Conservation (phyloP, 192 early-diverging fungal species). For the Helicostylum pulchrum region DNA sequence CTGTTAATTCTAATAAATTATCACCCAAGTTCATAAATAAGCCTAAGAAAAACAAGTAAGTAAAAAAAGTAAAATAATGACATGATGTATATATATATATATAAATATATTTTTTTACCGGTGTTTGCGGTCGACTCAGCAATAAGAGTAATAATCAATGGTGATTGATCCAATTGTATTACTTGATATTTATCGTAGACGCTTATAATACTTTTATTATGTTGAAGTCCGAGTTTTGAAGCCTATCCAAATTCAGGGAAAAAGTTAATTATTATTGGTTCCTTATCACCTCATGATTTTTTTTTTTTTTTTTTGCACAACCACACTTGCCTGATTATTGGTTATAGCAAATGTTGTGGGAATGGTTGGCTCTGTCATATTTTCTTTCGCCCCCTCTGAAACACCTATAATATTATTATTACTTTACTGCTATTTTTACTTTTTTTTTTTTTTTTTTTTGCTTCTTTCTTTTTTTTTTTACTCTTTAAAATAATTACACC, state of each 20-base stretch:
- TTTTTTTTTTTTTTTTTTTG: constrained; percentile 4
- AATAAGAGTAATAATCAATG: constrained; percentile 59
- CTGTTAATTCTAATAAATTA: constrained; percentile 45
- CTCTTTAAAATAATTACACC: constrained; percentile 59
- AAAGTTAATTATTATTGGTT: constrained; percentile 8
- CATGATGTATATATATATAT: background rate
- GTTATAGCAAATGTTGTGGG: constrained; percentile 59
- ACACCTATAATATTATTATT: constrained; percentile 10
- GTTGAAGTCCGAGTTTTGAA: constrained; percentile 60
- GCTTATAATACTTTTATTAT: constrained; percentile 57
- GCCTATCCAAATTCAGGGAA: constrained; percentile 34
- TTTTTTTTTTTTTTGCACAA: background rate
- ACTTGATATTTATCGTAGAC: constrained; percentile 56
- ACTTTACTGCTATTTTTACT: background rate
- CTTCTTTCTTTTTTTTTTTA: constrained; percentile 14
- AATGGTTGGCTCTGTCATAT: constrained; percentile 49
- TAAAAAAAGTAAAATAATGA: background rate
- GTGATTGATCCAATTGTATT: constrained; percentile 58
- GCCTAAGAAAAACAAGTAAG: constrained; percentile 27
- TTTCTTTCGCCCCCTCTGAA: constrained; percentile 35
- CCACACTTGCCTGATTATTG: constrained; percentile 52
- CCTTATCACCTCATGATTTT: background rate
- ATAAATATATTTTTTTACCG: constrained; percentile 36
- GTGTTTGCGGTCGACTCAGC: constrained; percentile 54
- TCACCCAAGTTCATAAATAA: constrained; percentile 46